Evolutionary conservation across 306 rosid genomes (phyloP), one percentile per base, ranked within the genome.

Genomic region (Begonia peltatifolia): DNA sequence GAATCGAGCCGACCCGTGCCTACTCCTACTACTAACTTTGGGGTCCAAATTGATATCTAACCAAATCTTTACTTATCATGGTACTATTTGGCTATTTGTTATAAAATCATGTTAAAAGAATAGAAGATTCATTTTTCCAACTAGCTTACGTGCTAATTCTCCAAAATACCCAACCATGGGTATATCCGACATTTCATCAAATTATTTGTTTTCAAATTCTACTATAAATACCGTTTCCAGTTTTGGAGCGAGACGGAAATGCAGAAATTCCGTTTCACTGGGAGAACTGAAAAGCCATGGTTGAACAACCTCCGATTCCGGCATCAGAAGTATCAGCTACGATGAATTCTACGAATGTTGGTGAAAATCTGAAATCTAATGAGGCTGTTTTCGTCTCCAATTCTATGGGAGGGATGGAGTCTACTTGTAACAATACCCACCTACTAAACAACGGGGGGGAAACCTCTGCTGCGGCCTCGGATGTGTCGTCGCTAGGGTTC

Each of bases 271-370:
- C 30, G 46, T 41, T 14, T 22, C 44, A 12, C 52, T 9, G 14
- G n/a, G 15, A 11, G 47, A 43, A 55, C 17, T 17, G 2, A 7
- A 36, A 5, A 47, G 65, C 55, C 22, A 87, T 87, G 95, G 87
- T 47, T 13, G 92, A 78, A 60, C 81, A 78, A 62, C 80, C 77
- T 58, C 51, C 79, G 22, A 79, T 78, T 58, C 51, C 79, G 22
- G 81, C 79, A 25, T 54, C 87, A 7, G 75, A 67, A 57, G 47
- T 69, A 59, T 74, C 84, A 1, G 73, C 53, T 9, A 61, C 74
- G 54, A 68, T 57, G 55, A 72, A 68, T 54, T 65, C 50, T 57
- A 42, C 64, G 8, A 67, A 10, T 5, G 58, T 55, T 41, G 60
- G 35, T n/a, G 83, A 69, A 65, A 69, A 47, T 46, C 69, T 55